Percentiles rank a stretch among this genome's conserved stretches.
Conservation (phyloP, 768 basidiomycete species). For the Termitomyces sp. region DNA sequence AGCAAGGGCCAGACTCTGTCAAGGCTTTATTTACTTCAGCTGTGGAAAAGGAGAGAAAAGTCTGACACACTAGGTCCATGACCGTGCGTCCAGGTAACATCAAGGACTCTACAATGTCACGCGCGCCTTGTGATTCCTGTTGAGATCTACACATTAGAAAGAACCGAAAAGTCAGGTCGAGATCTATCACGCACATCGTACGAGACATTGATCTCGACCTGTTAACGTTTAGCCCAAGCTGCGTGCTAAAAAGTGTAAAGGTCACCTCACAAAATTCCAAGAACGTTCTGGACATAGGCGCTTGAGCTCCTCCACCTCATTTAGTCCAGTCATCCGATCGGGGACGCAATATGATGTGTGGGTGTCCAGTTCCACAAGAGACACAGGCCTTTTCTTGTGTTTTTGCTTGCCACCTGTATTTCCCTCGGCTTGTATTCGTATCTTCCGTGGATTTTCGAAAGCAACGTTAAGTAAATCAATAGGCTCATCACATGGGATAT, state of each 20-base stretch:
- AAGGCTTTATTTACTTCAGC: background rate
- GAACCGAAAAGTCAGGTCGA: background rate
- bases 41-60: background rate
- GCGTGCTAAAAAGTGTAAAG: background rate
- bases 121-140: constrained; percentile 64
- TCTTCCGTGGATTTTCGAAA: constrained; percentile 90
- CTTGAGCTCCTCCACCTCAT: constrained; percentile 73
- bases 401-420: constrained; percentile 39
- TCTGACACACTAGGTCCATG: constrained; percentile 75
- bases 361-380: constrained; percentile 13
- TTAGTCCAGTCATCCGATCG: constrained; percentile 77
- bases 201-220: constrained; percentile 85
- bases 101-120: constrained; percentile 50
- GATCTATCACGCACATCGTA: constrained; percentile 46
- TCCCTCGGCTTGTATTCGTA: constrained; percentile 40
- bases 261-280: constrained; percentile 78
- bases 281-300: constrained; percentile 67
- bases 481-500: constrained; percentile 69
- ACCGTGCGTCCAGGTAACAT: constrained; percentile 82
- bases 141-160: background rate
- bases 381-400: constrained; percentile 27
- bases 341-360: constrained; percentile 68
- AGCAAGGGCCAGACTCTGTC: constrained; percentile 84
- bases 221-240: background rate
- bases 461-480: constrained; percentile 93